These are phyloP conservation scores for Vigna angularis DNA, from an alignment of 306 rosid species.

Conservation along the genomic window DNA sequence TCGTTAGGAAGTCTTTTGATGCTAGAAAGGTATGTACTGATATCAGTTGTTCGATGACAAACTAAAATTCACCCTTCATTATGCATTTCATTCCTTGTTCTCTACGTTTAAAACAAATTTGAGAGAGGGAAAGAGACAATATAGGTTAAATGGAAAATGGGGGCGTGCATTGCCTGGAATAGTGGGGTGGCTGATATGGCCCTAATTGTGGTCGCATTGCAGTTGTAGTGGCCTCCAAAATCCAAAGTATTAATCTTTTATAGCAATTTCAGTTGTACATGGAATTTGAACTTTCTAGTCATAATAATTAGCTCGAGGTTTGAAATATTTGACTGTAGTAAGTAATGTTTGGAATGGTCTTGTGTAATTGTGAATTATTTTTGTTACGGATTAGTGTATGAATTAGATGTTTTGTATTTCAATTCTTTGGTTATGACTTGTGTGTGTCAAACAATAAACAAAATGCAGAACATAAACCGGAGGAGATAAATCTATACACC, in stretches of 20 bases:
- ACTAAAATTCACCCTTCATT: neutral
- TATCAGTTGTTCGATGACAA: conserved; percentile 14
- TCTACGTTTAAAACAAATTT: neutral
- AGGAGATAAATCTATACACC: neutral
- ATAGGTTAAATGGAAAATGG: neutral
- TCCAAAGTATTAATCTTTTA: neutral
- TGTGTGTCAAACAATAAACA: neutral
- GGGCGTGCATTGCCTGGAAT: neutral
- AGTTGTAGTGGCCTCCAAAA: neutral
- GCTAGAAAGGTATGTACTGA: conserved; percentile 76
- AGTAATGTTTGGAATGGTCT: neutral
- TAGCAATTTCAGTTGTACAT: neutral
- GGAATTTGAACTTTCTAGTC: neutral
- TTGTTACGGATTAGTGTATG: neutral
- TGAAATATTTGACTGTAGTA: neutral
- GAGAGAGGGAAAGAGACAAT: neutral
- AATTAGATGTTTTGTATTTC: conserved; percentile 6
- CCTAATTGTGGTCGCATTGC: neutral
- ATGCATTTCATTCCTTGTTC: neutral
- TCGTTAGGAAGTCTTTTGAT: conserved; percentile 93
- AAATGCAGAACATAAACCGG: conserved; percentile 29
- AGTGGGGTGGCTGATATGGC: neutral
- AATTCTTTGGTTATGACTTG: neutral
- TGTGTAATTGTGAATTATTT: neutral
- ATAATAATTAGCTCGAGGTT: neutral